Evolutionary conservation across 1,284 basidiomycete species (phyloP), one percentile per base, ranked within the genome.

Genomic region (Hymenochaete sp.): DNA sequence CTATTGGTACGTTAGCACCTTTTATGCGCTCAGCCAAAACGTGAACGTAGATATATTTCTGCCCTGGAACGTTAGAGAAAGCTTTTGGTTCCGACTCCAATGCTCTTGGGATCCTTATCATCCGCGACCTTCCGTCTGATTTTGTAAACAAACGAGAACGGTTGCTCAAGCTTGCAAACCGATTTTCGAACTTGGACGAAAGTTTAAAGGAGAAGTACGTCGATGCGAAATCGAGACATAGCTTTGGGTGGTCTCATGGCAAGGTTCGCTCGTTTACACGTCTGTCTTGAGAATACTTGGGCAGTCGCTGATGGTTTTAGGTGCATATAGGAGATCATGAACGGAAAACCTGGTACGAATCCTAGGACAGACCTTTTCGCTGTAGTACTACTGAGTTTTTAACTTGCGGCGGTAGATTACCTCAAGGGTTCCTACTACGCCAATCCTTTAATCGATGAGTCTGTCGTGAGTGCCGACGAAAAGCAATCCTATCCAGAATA

Each of bases 231-330:
- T 28, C 19, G 13, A 26, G 37, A 39, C 16, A 14, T 39, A 87
- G 86, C 59, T 93, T 92, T 61, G 92, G 92, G 16, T 96, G 92
- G 92, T 88, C 83, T 33, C 86, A 92, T 63, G 92, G 92, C 43
- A 93, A 93, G 72, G 82, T 80, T 44, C 39, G 61, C 52, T 24
- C 16, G 14, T 10, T 22, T 28, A 33, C 21, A 37, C 14, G 13
- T 6, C 10, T 13, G 28, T 27, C 18, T 42, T 21, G 21, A 38
- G n/a, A 32, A 8, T 28, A 13, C 18, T 32, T 33, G 4, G 33
- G 10, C 4, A 16, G 9, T 16, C 13, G 21, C 16, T 42, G 14
- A 24, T 24, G 6, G 38, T 32, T 6, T 5, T 22, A 14, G n/a
- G 7, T 35, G 26, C 2, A 13, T 48, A 10, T 37, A 28, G 81